Evolutionary conservation across 768 basidiomycete species (phyloP), one percentile per base, ranked within the genome.

Genomic region (Lactifluus rugatus): DNA sequence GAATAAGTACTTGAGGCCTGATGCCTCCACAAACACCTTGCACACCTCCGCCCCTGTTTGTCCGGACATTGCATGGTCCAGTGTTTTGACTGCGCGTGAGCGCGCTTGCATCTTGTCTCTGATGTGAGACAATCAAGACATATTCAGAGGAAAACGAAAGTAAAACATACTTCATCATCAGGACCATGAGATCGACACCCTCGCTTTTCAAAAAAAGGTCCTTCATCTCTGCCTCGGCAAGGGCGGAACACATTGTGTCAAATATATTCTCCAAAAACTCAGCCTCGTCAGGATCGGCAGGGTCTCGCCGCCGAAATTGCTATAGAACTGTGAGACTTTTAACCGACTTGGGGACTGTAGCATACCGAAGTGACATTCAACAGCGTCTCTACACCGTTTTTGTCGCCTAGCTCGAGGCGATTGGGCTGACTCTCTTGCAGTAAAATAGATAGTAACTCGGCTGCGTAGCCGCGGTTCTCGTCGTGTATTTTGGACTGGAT

Each of bases 181-280:
- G 76, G n/a, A 96, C 80, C 93, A 98, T 97, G 34, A 99, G 78
- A 66, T 99, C 96, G 14, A 93, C 83, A 2, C 96, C 96, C 70
- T 99, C 96, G 19, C 85, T 85, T 10, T 84, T 81, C n/a, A 93
- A 73, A 72, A 99, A 98, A 3, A 83, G 71, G 17, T 78, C 70
- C 71, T 97, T 98, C 68, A 87, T 82, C 48, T 83, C 75, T 14
- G 84, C 76, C 70, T 95, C 93, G 34, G 76, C 81, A 23, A 98
- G 75, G 0, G 85, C 79, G 0, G 93, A 94, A 68, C 96, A 98
- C 23, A 99, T 71, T 0, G 84, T 71, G 68, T 97, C 90, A 67
- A 98, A 98, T 3, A 92, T 66, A 70, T 99, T 98, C 69, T 98
- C 96, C 93, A 98, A 94, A 71, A 93, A 98, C 70, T 99, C 96